Conservation (phyloP, 805 yeast genomes). For the Clavispora fructus region DNA sequence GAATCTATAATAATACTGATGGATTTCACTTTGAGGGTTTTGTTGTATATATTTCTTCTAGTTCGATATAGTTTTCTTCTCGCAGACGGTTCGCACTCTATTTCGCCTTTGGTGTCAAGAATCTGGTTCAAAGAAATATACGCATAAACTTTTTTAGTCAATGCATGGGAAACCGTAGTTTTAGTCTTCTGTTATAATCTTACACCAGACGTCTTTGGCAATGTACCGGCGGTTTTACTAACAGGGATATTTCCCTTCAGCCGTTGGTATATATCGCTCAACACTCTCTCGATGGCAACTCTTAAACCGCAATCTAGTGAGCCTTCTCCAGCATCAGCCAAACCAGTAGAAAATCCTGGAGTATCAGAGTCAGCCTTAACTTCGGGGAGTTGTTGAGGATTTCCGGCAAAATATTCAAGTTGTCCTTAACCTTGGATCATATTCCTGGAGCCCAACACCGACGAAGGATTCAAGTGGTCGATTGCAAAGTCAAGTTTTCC, state of each 20-base stretch:
- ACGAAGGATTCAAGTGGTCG: conserved; percentile 22
- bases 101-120: not conserved
- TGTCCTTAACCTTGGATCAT: conserved; percentile 25
- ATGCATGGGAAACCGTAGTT: conserved; percentile 32
- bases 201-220: conserved; percentile 8
- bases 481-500: conserved; percentile 33
- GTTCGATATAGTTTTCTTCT: no score
- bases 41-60: no score
- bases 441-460: conserved; percentile 24
- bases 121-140: conserved; percentile 40
- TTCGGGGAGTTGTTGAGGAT: conserved; percentile 39
- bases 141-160: conserved; percentile 33
- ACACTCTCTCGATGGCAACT: conserved; percentile 21
- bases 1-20: no score
- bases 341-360: conserved; percentile 21
- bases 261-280: conserved; percentile 37
- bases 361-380: conserved; percentile 15
- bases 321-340: conserved; percentile 54
- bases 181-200: conserved; percentile 33
- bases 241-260: conserved; percentile 42
- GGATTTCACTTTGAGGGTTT: no score
- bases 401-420: conserved; percentile 31
- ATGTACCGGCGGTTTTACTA: conserved; percentile 31
- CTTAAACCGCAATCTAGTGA: conserved; percentile 29
- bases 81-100: not conserved